A percentile compares a stretch with the other conserved stretches of the same genome.
Conservation (phyloP, 2,329 filamentous ascomycete species). For the Colletotrichum chlorophyti region DNA sequence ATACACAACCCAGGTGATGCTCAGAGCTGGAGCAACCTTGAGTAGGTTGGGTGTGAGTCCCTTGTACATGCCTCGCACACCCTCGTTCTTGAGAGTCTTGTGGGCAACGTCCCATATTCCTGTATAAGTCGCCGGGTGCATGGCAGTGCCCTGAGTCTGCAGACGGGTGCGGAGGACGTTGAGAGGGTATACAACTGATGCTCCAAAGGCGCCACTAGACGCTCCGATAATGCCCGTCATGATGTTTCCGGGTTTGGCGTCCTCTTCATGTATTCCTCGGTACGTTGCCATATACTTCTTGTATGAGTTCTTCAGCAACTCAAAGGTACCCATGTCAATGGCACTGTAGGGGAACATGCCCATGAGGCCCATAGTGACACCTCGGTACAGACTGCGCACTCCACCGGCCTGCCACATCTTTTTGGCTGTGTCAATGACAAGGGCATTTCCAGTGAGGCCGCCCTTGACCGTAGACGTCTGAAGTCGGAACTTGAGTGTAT, state of each 20-base stretch:
- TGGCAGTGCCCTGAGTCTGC: slow-evolving; percentile 92
- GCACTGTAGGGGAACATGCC: slow-evolving; percentile 99
- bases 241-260: slow-evolving; percentile 81
- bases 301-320: slow-evolving; percentile 83
- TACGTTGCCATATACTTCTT: slow-evolving; percentile 73
- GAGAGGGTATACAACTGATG: slow-evolving; percentile 92
- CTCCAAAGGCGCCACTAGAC: slow-evolving; percentile 88
- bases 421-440: slow-evolving; percentile 81
- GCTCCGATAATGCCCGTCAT: slow-evolving; percentile 89
- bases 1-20: slow-evolving; percentile 93
- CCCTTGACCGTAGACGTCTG: slow-evolving; percentile 93
- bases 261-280: slow-evolving; percentile 79
- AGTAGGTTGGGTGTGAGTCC: slow-evolving; percentile 93
- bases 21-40: slow-evolving; percentile 95
- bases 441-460: slow-evolving; percentile 80
- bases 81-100: slow-evolving; percentile 84
- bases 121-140: slow-evolving; percentile 89
- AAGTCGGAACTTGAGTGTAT: slow-evolving; percentile 83
- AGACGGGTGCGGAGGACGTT: slow-evolving; percentile 91
- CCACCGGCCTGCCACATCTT: slow-evolving; percentile 87
- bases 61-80: slow-evolving; percentile 87
- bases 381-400: slow-evolving; percentile 82
- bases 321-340: slow-evolving; percentile 95
- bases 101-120: slow-evolving; percentile 88
- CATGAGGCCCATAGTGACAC: slow-evolving; percentile 89